Conservation (phyloP, 1,284 basidiomycete species). For the Cryptococcus sp. region DNA sequence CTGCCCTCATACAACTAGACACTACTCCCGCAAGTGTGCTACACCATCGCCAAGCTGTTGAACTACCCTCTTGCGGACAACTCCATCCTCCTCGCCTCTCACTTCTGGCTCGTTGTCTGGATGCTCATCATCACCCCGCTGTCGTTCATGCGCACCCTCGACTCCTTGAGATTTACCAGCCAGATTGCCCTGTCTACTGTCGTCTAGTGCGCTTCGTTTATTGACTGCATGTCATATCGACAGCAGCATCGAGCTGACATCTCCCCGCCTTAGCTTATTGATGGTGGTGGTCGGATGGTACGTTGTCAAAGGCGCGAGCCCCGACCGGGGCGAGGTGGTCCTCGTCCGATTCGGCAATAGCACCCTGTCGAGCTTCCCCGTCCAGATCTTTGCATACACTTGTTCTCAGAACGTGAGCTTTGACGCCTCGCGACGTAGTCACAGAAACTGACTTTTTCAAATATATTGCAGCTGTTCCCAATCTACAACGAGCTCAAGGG, state of each 20-base stretch:
- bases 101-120: constrained; percentile 76
- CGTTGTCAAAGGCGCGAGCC: constrained; percentile 43
- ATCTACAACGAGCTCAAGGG: constrained; percentile 87
- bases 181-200: constrained; percentile 50
- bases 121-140: constrained; percentile 84
- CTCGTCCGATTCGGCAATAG: constrained; percentile 38
- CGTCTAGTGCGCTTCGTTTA: constrained; percentile 62
- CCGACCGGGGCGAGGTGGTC: constrained; percentile 42
- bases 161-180: constrained; percentile 56
- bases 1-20: constrained; percentile 27
- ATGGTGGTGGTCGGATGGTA: constrained; percentile 59
- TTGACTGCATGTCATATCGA: not conserved
- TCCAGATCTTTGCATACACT: constrained; percentile 92
- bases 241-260: not conserved
- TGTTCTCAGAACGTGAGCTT: constrained; percentile 79
- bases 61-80: constrained; percentile 56
- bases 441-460: not conserved
- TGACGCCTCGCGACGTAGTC: too few species aligned
- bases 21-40: constrained; percentile 89
- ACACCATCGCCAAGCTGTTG: constrained; percentile 73
- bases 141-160: constrained; percentile 76
- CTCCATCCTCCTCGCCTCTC: constrained; percentile 64
- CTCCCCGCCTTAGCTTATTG: constrained; percentile 59
- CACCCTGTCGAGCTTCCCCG: constrained; percentile 70
- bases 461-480: constrained; percentile 51